A percentile compares a stretch with the other conserved stretches of the same genome.
Conservation (phyloP, 106 monocot genomes). For the Agapanthus africanus region DNA sequence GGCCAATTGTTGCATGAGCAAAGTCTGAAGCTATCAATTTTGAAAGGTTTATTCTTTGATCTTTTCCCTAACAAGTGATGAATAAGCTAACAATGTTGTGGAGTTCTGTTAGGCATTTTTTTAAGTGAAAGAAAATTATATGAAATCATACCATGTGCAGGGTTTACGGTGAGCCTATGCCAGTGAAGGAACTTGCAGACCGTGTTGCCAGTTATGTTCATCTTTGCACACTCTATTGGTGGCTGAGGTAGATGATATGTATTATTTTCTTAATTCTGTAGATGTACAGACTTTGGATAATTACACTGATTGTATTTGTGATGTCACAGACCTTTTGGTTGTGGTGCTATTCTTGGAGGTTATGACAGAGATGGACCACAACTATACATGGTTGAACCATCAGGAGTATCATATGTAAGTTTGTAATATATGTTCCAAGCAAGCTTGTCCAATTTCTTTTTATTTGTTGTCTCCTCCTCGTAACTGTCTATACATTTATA, state of each 20-base stretch:
- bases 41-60: constrained; percentile 45
- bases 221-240: constrained; percentile 98
- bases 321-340: constrained; percentile 80
- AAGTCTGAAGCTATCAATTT: constrained; percentile 74
- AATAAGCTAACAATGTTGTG: too few species aligned
- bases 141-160: neutral
- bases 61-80: too few species aligned
- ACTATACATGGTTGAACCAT: constrained; percentile 93
- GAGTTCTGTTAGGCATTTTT: too few species aligned
- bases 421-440: neutral
- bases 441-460: too few species aligned
- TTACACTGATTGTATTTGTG: too few species aligned
- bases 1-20: constrained; percentile 76
- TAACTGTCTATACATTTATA: neutral
- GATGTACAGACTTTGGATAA: too few species aligned
- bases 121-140: too few species aligned
- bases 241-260: constrained; percentile 48
- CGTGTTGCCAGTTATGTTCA: constrained; percentile 99
- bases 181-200: constrained; percentile 95
- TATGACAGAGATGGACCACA: constrained; percentile 99
- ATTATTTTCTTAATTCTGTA: too few species aligned
- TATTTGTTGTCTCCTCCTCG: too few species aligned
- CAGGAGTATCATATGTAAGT: constrained; percentile 94
- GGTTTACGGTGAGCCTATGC: constrained; percentile 90
- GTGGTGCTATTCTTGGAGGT: constrained; percentile 91